Base-by-base conservation (phyloP, 768 basidiomycete species). In the Rhodotorula taiwanensis region DNA sequence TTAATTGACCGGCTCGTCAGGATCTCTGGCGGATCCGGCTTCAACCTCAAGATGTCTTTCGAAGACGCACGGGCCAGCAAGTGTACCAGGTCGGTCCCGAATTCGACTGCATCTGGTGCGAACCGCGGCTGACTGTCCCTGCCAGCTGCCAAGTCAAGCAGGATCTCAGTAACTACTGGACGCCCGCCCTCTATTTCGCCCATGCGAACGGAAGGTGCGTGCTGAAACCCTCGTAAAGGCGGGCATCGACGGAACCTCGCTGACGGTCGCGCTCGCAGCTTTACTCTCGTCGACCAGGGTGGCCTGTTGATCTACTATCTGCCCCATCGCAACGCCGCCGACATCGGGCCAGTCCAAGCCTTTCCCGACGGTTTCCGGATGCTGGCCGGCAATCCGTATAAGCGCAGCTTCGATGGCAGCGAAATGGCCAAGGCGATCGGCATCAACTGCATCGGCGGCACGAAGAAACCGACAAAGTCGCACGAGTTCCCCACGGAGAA, bases 341-440 rank as follows among this genome's bases (percentile, higher is more conserved):
- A 64, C 47, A 21, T 33, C 20, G 28, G 15, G 10, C 21, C 27
- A n/a, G 33, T 64, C 28, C 18, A 20, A 7, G 62, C 56, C 3
- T 64, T 64, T 21, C 62, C 62, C 4, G 21, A 30, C 6, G 69
- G 53, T 6, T 59, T 69, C 21, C 59, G 68, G 15, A 62, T 69
- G 60, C 63, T 69, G 33, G 60, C 59, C 4, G 68, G 68, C 16
- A 58, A 61, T 30, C 58, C 58, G 3, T 64, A 76, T 31, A 25
- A 34, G 15, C 52, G 52, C 36, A 39, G 27, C 25, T 53, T 10
- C 41, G 27, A 39, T 28, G 21, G 2, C 41, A 60, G 28, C 50
- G 28, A 16, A 28, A 66, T 52, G 55, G 39, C 49, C 2, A 44
- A 36, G n/a, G 36, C 30, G 23, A 64, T 64, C 45, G 62, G 62